Base-by-base conservation (phyloP, 352 stramenopile species). In the Blastocystis sp. region DNA sequence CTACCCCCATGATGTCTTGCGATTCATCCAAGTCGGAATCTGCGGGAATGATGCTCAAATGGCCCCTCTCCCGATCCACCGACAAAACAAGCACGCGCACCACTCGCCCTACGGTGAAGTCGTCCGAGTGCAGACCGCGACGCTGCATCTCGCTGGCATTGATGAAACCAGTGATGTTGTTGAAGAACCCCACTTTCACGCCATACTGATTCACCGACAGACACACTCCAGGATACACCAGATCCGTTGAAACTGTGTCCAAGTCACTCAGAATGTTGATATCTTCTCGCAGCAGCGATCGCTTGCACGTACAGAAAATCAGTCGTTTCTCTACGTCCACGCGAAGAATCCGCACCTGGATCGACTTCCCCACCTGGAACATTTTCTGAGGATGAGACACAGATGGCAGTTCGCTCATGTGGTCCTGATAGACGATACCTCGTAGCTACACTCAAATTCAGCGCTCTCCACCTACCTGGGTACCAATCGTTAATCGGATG, bases 221-320 rank as follows among this genome's bases (percentile, higher is more conserved):
- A 9, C 55, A 39, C 39, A 55, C 23, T 34, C 66, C 77, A 2
- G 23, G 18, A 15, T 76, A 75, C 26, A 43, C 50, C 20, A 7
- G 26, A 88, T 47, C 56, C 13, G 29, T 76, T 5, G 73, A 6
- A 11, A 59, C 66, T 2, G 29, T 26, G 8, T 56, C 59, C 26
- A 76, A 61, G 13, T 59, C 45, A 18, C 23, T 76, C 20, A 88
- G 39, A 15, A 77, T 29, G 1, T n/a, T 26, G 29, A 26, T 23
- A n/a, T 88, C 77, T 13, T 88, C 77, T 18, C 29, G 15, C 41
- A 88, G 55, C 50, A 88, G 26, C 0, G 23, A 41, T 13, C 50
- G 39, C 63, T 88, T 88, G 41, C 37, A 50, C 39, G 77, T 88
- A n/a, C 62, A 88, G n/a, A 64, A 37, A n/a, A 88, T 45, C 62